phyloP scores from a whole-genome alignment of 2,329 filamentous ascomycete species.

The Cryphonectria parasitica region DNA sequence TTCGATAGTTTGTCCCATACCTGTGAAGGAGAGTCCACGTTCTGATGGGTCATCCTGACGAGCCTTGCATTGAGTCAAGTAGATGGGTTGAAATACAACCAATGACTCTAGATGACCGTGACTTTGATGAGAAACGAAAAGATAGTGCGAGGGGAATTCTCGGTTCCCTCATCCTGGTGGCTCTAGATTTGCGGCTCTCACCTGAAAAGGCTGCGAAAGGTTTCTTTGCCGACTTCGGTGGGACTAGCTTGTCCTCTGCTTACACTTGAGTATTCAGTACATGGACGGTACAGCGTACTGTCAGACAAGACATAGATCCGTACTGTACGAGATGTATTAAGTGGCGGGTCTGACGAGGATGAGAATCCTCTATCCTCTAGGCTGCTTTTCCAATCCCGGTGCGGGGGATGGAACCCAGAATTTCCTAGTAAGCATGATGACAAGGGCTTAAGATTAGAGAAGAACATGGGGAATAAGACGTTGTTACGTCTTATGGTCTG shows the following conservation, averaged over 20 bases:
- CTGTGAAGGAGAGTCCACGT: neutral
- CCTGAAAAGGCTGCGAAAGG: neutral
- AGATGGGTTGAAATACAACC: neutral
- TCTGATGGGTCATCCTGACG: neutral
- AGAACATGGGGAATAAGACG: neutral
- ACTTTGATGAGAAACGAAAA: neutral
- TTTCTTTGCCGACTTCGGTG: neutral
- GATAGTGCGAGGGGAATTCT: no score
- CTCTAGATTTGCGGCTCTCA: neutral
- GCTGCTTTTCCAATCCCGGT: neutral
- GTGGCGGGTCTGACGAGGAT: neutral
- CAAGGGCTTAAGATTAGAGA: neutral
- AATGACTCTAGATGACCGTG: neutral
- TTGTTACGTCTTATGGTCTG: neutral
- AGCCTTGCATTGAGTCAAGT: neutral
- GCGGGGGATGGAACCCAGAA: neutral
- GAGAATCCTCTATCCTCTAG: slow-evolving; percentile 5
- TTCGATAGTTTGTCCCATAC: neutral
- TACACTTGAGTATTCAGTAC: neutral
- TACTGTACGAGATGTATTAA: neutral
- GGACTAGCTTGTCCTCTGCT: neutral
- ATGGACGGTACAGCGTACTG: neutral
- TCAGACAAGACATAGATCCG: neutral
- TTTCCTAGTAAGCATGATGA: neutral
- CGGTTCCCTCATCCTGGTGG: neutral